Base-by-base conservation (phyloP, 768 basidiomycete species). In the Hygrocybe punicea region DNA sequence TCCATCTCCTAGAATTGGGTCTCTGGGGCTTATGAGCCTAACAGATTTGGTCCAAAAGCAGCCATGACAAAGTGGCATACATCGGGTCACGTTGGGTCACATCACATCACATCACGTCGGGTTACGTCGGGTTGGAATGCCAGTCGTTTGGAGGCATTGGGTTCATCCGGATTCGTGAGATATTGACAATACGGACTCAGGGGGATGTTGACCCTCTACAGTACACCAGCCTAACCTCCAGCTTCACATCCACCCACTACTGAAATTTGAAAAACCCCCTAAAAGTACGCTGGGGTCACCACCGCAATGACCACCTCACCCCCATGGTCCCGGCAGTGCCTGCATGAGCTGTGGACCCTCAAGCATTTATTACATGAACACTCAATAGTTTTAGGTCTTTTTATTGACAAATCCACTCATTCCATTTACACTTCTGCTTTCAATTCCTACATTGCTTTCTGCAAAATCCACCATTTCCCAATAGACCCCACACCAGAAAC, bases 291-390 rank as follows among this genome's bases (percentile, higher is more conserved):
- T 67, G 64, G 64, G 67, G 67, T 63, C 54, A 29, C 21, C 29
- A 9, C 14, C 51, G 48, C 39, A 52, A 54, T 63, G 60, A 64
- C 54, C 10, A 23, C 23, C 5, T 16, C n/a, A 1, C 33, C 25
- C 21, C 23, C 35, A 13, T 25, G 21, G 42, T 56, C 73, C 49
- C 60, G 65, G 62, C 76, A 75, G 52, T 72, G 74, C 1, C 3
- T 11, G 0, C 55, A 69, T 39, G 45, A 23, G 25, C 58, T 71
- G 16, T 77, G 77, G 76, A 48, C 71, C 4, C 24, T 48, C 0
- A 69, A 77, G 37, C 59, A 62, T 4, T 66, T 78, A 3, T 17
- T 68, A 1, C 68, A 62, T 51, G 67, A 70, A 44, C 42, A 58
- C 14, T 60, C 67, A 0, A 58, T 73, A 11, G 62, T 62, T 23